Conservation (phyloP, 2,329 filamentous ascomycete genomes). For the Plectosphaerella sp. region DNA sequence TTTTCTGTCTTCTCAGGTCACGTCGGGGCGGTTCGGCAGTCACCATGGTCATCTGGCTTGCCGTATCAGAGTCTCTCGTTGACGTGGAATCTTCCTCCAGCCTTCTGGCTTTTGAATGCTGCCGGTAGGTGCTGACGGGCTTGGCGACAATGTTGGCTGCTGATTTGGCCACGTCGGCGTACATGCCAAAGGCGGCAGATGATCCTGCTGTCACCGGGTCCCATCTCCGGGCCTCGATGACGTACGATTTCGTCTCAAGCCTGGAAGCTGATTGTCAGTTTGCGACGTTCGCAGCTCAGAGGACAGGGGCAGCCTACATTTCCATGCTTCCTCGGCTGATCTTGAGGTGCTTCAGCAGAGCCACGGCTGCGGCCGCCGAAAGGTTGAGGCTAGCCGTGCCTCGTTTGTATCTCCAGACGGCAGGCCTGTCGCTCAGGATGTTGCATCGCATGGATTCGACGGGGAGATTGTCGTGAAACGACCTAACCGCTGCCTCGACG, state of each 20-base stretch:
- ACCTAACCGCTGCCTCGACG: not conserved
- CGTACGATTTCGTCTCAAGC: conserved; percentile 14
- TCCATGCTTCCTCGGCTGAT: not conserved
- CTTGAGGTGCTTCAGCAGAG: not conserved
- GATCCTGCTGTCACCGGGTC: conserved; percentile 19
- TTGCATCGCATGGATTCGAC: conserved; percentile 2
- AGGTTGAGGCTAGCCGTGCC: not conserved
- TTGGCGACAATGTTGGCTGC: conserved; percentile 29
- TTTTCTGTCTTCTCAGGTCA: not conserved
- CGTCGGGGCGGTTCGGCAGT: too few relatives aligned
- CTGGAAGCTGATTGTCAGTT: too few relatives aligned
- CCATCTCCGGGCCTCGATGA: conserved; percentile 22
- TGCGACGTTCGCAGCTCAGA: not conserved
- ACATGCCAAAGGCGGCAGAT: conserved; percentile 19
- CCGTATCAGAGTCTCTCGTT: not conserved
- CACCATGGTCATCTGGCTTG: not conserved
- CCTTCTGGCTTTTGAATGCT: not conserved
- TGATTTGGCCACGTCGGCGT: conserved; percentile 53
- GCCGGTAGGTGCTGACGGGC: conserved; percentile 3
- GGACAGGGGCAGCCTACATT: not conserved
- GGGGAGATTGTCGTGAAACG: conserved; percentile 2
- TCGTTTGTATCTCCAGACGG: not conserved
- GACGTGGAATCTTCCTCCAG: not conserved
- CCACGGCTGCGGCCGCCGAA: conserved; percentile 1
- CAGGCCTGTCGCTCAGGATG: not conserved